These are phyloP conservation scores for Whalleya microplaca DNA, from an alignment of 2,329 filamentous ascomycete genomes.

Conservation along the genomic window DNA sequence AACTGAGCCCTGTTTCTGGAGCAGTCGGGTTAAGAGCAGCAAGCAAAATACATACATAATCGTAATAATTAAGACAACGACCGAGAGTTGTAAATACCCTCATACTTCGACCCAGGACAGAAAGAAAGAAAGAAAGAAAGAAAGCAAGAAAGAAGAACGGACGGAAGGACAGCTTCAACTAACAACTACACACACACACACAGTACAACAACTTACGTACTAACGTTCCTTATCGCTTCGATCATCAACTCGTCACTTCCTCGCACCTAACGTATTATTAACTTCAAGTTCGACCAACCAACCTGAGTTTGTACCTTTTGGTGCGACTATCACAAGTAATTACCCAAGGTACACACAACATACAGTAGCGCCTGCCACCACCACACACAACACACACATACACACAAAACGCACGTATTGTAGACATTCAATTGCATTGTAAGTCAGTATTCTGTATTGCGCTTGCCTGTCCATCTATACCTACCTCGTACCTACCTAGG, in stretches of 20 bases:
- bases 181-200: too few species aligned
- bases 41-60: slow-evolving; percentile 18
- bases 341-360: background rate
- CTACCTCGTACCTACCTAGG: background rate
- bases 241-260: background rate
- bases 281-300: background rate
- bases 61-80: slow-evolving; percentile 20
- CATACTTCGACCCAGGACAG: background rate
- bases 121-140: background rate
- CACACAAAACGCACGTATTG: too few species aligned
- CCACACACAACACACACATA: too few species aligned
- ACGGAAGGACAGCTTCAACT: too few species aligned
- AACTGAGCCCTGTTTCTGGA: slow-evolving; percentile 14
- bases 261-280: background rate
- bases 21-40: too few species aligned
- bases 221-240: background rate
- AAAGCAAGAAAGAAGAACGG: background rate
- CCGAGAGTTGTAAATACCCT: background rate
- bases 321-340: too few species aligned
- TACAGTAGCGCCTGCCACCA: background rate
- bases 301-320: too few species aligned
- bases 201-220: background rate
- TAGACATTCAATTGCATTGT: background rate
- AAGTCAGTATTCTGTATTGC: background rate
- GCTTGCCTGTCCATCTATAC: background rate